A percentile compares a stretch with the other conserved stretches of the same genome.
These are phyloP conservation scores for Globisporangium megalacanthum DNA, from an alignment of 352 stramenopile genomes.

Conservation along the genomic window DNA sequence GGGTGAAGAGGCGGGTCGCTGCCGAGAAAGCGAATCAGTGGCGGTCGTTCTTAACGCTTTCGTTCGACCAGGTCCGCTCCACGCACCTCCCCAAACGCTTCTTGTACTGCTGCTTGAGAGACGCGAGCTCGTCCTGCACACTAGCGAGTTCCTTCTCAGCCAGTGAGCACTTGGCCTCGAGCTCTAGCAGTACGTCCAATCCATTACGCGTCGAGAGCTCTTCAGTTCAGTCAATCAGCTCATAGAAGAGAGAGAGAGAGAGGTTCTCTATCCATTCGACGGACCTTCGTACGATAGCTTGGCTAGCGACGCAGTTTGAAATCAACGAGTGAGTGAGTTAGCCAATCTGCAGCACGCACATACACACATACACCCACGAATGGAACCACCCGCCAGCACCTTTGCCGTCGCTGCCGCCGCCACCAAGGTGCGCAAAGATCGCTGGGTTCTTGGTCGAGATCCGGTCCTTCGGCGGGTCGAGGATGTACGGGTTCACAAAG, in stretches of 20 bases:
- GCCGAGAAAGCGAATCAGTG: neutral
- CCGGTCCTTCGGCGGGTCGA: slow-evolving; percentile 77
- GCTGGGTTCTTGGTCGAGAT: slow-evolving; percentile 72
- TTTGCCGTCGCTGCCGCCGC: slow-evolving; percentile 30
- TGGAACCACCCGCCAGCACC: slow-evolving; percentile 4
- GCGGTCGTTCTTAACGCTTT: neutral
- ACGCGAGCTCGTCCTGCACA: slow-evolving; percentile 37
- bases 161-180: slow-evolving; percentile 46
- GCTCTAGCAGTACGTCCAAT: slow-evolving; percentile 18
- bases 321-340: neutral
- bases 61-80: neutral
- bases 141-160: slow-evolving; percentile 39
- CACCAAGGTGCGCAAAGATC: slow-evolving; percentile 60
- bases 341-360: slow-evolving; percentile 1
- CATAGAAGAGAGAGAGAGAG: too few species aligned
- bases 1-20: slow-evolving; percentile 34
- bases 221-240: neutral
- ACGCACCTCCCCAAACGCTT: slow-evolving; percentile 42
- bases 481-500: slow-evolving; percentile 87
- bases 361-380: neutral
- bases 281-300: slow-evolving; percentile 36
- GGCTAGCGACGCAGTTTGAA: slow-evolving; percentile 11
- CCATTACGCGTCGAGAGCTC: neutral
- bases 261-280: neutral
- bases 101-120: slow-evolving; percentile 48